Conservation (phyloP, 176 grass and related monocot genomes). For the Panicum miliaceum region DNA sequence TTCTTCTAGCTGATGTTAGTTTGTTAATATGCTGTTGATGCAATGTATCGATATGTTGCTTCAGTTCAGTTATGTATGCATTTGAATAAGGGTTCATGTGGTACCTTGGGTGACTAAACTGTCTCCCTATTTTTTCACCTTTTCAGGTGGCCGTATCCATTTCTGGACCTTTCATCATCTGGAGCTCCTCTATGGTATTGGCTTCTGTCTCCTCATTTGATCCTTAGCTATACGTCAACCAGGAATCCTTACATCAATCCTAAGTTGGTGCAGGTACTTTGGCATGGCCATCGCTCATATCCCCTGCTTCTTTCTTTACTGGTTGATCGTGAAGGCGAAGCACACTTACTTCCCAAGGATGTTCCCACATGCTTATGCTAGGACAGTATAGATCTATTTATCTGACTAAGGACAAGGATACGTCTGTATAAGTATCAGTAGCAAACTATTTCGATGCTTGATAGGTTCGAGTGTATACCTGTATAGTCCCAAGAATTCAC, state of each 20-base stretch:
- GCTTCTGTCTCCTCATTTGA: not conserved
- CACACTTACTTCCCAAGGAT: constrained; percentile 56
- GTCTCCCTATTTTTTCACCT: not conserved
- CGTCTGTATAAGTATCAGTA: not conserved
- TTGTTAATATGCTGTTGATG: not conserved
- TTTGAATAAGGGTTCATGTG: not conserved
- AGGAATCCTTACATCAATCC: not conserved
- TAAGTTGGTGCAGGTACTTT: constrained; percentile 62
- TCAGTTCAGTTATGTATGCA: not conserved
- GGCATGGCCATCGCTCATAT: constrained; percentile 77
- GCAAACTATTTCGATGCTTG: constrained; percentile 3
- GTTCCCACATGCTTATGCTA: constrained; percentile 66
- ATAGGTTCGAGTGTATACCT: not conserved
- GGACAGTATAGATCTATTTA: constrained; percentile 39
- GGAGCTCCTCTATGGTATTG: constrained; percentile 75
- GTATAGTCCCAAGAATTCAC: constrained; percentile 12
- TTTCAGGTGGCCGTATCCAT: constrained; percentile 95
- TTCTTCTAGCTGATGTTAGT: not conserved
- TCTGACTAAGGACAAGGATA: constrained; percentile 3
- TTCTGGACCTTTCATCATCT: constrained; percentile 72
- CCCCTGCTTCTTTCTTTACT: constrained; percentile 80
- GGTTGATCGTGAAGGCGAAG: constrained; percentile 72
- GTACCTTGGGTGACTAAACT: not conserved
- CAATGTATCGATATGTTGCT: not conserved
- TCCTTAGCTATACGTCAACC: not conserved